Evolutionary conservation across 2,329 filamentous ascomycete species (phyloP), one percentile per base, ranked within the genome.

Genomic region (Metarhizium anisopliae): DNA sequence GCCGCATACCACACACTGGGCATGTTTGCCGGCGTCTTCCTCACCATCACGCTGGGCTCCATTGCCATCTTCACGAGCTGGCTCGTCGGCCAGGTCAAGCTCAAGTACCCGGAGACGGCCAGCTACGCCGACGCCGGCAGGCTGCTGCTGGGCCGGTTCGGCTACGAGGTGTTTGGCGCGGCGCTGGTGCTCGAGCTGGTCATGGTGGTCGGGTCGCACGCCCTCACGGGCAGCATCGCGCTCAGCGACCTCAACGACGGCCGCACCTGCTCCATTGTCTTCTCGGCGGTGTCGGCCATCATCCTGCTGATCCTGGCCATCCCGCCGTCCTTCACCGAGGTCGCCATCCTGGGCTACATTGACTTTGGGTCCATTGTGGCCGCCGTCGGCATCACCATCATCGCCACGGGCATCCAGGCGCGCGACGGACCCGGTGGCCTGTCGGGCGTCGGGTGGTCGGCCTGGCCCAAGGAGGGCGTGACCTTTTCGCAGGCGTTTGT

Each of bases 191-290:
- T 86, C n/a, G 80, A 86, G 66, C 72, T 87, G 16, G 68, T 85
- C 47, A 86, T 87, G 70, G 77, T 85, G 62, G 82, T 84, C 70
- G 82, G 78, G 16, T 84, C 82, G 29, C 86, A 89, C 67, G 72
- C 85, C 36, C 71, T 87, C 53, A 85, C 83, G 0, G 86, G 86
- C 61, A 77, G 75, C 40, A 82, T 86, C 59, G 83, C 83, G 60
- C 77, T 86, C 67, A 83, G 82, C 61, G 79, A 75, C 30, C 70
- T 87, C 54, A 84, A 81, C 2, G 67, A 77, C 1, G 75, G 83
- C 62, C 77, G 62, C 45, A 56, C 65, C 8, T 74, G 72, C 64
- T 69, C 68, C 42, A 64, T 73, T 53, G 66, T 67, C 50, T 73
- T 72, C 56, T 66, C 65, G 25, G 65, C 72, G 52, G 63, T 72